Evolutionary conservation across 306 rosid genomes (phyloP).

Genomic region (Astragalus glycyphyllos): DNA sequence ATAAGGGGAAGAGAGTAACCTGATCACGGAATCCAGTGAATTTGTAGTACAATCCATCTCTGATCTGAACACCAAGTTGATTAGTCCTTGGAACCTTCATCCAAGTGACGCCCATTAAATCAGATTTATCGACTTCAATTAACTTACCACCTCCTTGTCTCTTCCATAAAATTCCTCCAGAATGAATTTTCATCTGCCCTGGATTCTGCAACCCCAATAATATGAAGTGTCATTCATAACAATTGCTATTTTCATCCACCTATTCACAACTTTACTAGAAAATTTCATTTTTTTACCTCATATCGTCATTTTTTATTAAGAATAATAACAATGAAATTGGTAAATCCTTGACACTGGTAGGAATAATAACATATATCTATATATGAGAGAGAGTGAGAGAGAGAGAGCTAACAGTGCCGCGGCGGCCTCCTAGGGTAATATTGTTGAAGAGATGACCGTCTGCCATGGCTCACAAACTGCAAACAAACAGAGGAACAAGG

Average conservation of each 20-base stretch:
- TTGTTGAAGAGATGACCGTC: slow-evolving; percentile 35
- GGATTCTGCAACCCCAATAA: slow-evolving; percentile 69
- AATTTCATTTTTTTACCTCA: not conserved
- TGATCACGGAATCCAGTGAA: slow-evolving; percentile 96
- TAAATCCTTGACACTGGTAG: slow-evolving; percentile 3
- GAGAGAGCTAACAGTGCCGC: slow-evolving; percentile 26
- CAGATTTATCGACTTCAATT: slow-evolving; percentile 88
- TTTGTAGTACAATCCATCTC: slow-evolving; percentile 90
- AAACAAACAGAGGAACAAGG: not conserved
- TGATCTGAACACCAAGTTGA: slow-evolving; percentile 88
- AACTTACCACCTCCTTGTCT: slow-evolving; percentile 93
- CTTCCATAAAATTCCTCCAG: slow-evolving; percentile 91
- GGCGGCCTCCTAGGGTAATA: slow-evolving; percentile 27
- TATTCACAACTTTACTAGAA: slow-evolving; percentile 8
- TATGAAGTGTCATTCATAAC: slow-evolving; percentile 17
- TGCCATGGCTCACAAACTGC: not conserved
- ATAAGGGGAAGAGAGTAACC: slow-evolving; percentile 53
- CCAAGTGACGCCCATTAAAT: slow-evolving; percentile 90
- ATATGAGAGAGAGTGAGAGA: not conserved
- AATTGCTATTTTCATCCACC: slow-evolving; percentile 6
- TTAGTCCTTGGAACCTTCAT: slow-evolving; percentile 94
- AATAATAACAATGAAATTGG: not conserved
- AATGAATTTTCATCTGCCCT: slow-evolving; percentile 81
- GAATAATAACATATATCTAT: too few relatives aligned
- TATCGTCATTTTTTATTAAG: not conserved